Percentiles rank a stretch among this genome's conserved stretches.
phyloP scores from a whole-genome alignment of 2,329 filamentous ascomycete species.

The Sordariomycetes sp. region DNA sequence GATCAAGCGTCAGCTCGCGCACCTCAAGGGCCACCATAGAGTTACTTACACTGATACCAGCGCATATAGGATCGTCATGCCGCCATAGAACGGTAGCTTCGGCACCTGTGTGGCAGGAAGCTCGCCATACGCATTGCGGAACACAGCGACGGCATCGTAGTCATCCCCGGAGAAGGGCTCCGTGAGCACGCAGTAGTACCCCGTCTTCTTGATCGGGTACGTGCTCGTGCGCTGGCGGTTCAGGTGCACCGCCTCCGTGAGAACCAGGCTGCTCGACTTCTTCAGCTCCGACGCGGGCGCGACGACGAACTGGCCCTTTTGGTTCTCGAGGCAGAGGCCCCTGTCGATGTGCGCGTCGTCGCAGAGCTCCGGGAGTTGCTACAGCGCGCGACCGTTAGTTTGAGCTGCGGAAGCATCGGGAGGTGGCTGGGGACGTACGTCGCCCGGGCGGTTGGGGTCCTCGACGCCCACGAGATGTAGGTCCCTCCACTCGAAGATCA shows the following conservation, averaged over 20 bases:
- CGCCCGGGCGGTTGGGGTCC: conserved; percentile 35
- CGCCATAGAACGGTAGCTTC: conserved; percentile 94
- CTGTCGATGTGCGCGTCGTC: conserved; percentile 29
- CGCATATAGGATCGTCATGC: conserved; percentile 85
- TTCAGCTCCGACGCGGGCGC: conserved; percentile 53
- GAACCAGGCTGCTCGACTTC: conserved; percentile 55
- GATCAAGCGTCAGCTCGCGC: conserved; percentile 9
- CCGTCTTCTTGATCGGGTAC: conserved; percentile 78
- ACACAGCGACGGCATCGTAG: conserved; percentile 75
- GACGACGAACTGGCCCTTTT: conserved; percentile 70
- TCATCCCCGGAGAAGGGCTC: conserved; percentile 52
- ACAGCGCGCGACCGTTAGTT: background rate
- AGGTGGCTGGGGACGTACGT: conserved; percentile 22
- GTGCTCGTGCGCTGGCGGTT: conserved; percentile 62
- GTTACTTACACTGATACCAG: conserved; percentile 55
- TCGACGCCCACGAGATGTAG: conserved; percentile 63
- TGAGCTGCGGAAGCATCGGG: background rate
- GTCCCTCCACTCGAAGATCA: conserved; percentile 93
- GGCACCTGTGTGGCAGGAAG: conserved; percentile 90
- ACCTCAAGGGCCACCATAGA: background rate
- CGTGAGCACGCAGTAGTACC: conserved; percentile 90
- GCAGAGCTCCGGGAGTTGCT: conserved; percentile 49
- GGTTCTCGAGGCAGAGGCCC: background rate
- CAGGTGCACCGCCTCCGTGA: conserved; percentile 71
- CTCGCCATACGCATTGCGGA: conserved; percentile 93